Percentiles rank a stretch among this genome's conserved stretches.
These are phyloP conservation scores for Auricularia heimuer DNA, from an alignment of 768 basidiomycete species.

Conservation along the genomic window DNA sequence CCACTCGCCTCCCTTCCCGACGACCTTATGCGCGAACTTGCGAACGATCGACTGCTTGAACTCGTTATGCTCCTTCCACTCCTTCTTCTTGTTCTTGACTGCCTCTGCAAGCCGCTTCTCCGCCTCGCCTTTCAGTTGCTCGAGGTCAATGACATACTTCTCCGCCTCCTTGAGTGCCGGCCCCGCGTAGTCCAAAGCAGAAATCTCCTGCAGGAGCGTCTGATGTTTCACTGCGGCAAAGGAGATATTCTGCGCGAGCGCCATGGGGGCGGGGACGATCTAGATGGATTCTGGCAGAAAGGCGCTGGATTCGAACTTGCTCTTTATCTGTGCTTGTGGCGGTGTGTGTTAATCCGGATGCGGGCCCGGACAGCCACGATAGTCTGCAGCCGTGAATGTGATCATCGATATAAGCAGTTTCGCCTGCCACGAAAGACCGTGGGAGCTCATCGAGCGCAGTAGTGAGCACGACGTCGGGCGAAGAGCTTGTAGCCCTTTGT, in stretches of 20 bases:
- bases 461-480: too few species aligned
- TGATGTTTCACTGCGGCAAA: background rate
- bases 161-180: background rate
- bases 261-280: too few species aligned
- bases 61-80: background rate
- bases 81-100: slow-evolving; percentile 1
- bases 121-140: background rate
- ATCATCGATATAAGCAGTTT: too few species aligned
- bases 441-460: too few species aligned
- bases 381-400: background rate
- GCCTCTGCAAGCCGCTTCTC: slow-evolving; percentile 5
- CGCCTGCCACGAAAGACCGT: too few species aligned
- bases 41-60: background rate
- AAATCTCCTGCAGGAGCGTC: background rate
- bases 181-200: background rate
- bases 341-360: background rate
- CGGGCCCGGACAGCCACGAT: background rate
- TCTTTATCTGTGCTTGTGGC: too few species aligned
- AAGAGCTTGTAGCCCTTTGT: too few species aligned
- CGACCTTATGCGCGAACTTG: background rate
- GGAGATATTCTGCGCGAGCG: too few species aligned
- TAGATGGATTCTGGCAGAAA: too few species aligned
- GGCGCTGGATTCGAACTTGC: too few species aligned
- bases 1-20: background rate
- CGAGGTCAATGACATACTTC: background rate